Evolutionary conservation across 805 yeast genomes (phyloP), one percentile per base, ranked within the genome.

Genomic region (Candida quercuum): DNA sequence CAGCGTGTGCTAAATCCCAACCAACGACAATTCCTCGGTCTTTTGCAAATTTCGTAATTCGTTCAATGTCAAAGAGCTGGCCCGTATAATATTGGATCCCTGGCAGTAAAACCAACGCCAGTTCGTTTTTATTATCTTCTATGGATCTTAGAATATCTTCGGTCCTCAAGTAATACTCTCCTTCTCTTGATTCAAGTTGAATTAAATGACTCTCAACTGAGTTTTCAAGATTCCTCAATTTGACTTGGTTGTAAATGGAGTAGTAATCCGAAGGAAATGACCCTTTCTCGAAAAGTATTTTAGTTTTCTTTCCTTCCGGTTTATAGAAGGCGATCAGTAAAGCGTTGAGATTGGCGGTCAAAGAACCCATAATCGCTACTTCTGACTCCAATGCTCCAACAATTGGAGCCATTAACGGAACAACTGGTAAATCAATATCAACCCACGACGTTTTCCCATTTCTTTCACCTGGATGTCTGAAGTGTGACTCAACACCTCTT

Each of bases 1-100:
- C 91, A 2, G 94, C 96, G 57, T 89, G 98, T 1, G 98, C 98
- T 48, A 89, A 67, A 59, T 89, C 98, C 96, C 96, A 89, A 1
- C 96, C 97, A 21, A 81, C 84, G 2, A 73, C 64, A 25, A 84
- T 70, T 19, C 63, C 73, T 40, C 40, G 55, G 16, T 52, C 47
- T 40, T 85, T 80, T 5, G 82, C 88, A 33, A 63, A 64, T 8
- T 53, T 51, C 1, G 97, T 88, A 49, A 89, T 86, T n/a, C 57
- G 57, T 35, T 67, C 69, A 26, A 89, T 84, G 35, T 86, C 86
- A 51, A 89, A 88, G 19, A 69, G 66, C 60, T 89, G 98, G 7
- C 98, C 98, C 1, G 96, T 76, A 59, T 88, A 91, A 64, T 81
- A 89, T 56, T 89, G 98, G 41, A 89, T 76, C 1, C 96, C 98